Conservation (phyloP, 352 stramenopile genomes). For the Phytophthora fragariaefolia region DNA sequence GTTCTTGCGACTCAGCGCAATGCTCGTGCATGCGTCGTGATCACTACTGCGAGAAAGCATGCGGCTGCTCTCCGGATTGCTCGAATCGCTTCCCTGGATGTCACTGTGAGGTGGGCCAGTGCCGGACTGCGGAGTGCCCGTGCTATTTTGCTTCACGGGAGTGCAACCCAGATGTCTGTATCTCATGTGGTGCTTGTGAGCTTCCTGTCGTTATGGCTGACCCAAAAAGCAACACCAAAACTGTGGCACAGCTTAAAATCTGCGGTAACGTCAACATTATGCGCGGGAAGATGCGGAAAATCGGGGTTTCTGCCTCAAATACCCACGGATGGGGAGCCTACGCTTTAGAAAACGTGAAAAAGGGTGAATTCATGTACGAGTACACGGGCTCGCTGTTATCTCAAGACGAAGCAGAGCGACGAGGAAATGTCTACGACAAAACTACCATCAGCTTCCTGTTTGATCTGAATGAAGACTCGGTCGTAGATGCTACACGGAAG, state of each 20-base stretch:
- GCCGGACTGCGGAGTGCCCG: slow-evolving; percentile 62
- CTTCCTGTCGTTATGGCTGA: slow-evolving; percentile 58
- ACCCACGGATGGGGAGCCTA: slow-evolving; percentile 84
- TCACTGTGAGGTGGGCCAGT: slow-evolving; percentile 62
- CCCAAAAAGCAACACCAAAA: slow-evolving; percentile 37
- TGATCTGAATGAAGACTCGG: slow-evolving; percentile 92
- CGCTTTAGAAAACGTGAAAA: slow-evolving; percentile 55
- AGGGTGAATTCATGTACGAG: slow-evolving; percentile 84
- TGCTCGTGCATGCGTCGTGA: slow-evolving; percentile 86
- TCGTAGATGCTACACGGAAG: slow-evolving; percentile 94
- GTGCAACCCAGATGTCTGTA: slow-evolving; percentile 76
- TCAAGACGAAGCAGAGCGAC: slow-evolving; percentile 87
- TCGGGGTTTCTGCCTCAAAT: slow-evolving; percentile 63
- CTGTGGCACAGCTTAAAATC: slow-evolving; percentile 43
- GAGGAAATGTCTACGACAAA: slow-evolving; percentile 92
- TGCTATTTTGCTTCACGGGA: slow-evolving; percentile 77
- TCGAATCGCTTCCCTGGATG: slow-evolving; percentile 82
- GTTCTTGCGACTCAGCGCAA: slow-evolving; percentile 63
- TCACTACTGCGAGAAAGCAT: slow-evolving; percentile 81
- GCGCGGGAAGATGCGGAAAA: slow-evolving; percentile 53
- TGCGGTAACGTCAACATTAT: slow-evolving; percentile 81
- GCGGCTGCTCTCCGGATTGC: slow-evolving; percentile 68
- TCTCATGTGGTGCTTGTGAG: slow-evolving; percentile 70
- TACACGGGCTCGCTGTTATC: slow-evolving; percentile 93
- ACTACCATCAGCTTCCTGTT: slow-evolving; percentile 94